Percentiles rank a stretch among this genome's conserved stretches.
Evolutionary conservation across 2,329 filamentous ascomycete genomes (phyloP).

Genomic region (Diaporthe aspalathi): DNA sequence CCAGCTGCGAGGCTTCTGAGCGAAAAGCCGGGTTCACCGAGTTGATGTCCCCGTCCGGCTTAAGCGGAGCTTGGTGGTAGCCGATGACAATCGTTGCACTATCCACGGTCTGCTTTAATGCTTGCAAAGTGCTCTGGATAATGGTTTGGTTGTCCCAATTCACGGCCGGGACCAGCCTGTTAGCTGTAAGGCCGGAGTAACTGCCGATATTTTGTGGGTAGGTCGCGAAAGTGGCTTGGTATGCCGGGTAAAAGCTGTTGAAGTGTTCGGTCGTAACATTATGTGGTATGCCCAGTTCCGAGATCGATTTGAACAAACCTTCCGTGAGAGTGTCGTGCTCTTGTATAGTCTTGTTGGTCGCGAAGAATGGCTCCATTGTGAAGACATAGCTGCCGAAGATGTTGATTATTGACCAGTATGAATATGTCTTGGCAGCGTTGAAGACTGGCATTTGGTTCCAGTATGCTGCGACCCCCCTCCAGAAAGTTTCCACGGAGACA

Average conservation of each 20-base stretch:
- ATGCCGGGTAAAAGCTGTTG: conserved; percentile 46
- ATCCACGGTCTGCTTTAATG: conserved; percentile 45
- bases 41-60: conserved; percentile 50
- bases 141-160: conserved; percentile 47
- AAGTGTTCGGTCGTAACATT: conserved; percentile 43
- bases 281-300: conserved; percentile 45
- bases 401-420: conserved; percentile 44
- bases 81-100: conserved; percentile 45
- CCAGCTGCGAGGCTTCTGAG: conserved; percentile 47
- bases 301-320: conserved; percentile 52
- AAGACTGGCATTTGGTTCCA: conserved; percentile 63
- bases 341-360: conserved; percentile 32
- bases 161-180: conserved; percentile 48
- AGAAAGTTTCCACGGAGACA: conserved; percentile 64
- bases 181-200: conserved; percentile 49
- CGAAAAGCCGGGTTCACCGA: conserved; percentile 63
- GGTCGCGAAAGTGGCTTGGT: conserved; percentile 44
- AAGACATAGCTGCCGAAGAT: conserved; percentile 14
- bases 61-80: conserved; percentile 47
- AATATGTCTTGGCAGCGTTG: conserved; percentile 61
- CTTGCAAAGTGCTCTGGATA: conserved; percentile 47
- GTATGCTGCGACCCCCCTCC: conserved; percentile 56
- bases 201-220: conserved; percentile 53
- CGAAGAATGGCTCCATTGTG: conserved; percentile 37
- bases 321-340: conserved; percentile 19